Percentiles rank a stretch among this genome's conserved stretches.
These are phyloP conservation scores for Millerozyma miso DNA, from an alignment of 805 yeast genomes.

Conservation along the genomic window DNA sequence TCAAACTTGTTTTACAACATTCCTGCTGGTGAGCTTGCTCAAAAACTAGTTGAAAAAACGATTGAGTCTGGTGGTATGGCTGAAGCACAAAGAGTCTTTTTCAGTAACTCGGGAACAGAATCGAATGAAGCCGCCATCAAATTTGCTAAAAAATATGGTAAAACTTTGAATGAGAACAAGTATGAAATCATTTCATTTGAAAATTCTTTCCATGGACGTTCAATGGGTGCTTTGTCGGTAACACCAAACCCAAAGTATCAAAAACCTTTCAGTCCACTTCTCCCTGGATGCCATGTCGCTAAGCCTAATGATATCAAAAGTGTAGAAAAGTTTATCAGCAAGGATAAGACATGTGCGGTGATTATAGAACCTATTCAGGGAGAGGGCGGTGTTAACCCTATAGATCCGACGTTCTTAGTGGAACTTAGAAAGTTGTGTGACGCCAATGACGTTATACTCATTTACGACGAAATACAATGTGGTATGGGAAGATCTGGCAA, in stretches of 20 bases:
- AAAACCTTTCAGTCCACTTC: conserved; percentile 81
- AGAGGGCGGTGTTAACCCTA: conserved; percentile 87
- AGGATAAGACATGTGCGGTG: conserved; percentile 76
- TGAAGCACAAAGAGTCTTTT: conserved; percentile 68
- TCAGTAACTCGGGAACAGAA: conserved; percentile 58
- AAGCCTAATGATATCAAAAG: conserved; percentile 55
- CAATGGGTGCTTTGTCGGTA: conserved; percentile 88
- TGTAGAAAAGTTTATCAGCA: conserved; percentile 50
- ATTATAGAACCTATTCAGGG: conserved; percentile 98
- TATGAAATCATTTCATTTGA: conserved; percentile 81
- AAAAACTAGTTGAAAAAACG: conserved; percentile 67
- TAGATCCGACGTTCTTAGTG: conserved; percentile 58
- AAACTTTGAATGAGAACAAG: conserved; percentile 48
- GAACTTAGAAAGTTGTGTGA: conserved; percentile 65
- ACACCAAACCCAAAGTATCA: conserved; percentile 94
- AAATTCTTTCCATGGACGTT: conserved; percentile 91
- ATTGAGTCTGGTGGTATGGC: conserved; percentile 72
- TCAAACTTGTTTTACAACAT: conserved; percentile 83
- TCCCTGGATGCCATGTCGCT: conserved; percentile 83
- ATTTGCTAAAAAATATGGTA: conserved; percentile 77
- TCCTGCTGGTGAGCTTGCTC: conserved; percentile 77
- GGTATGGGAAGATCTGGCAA: conserved; percentile 92
- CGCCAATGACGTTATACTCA: conserved; percentile 67
- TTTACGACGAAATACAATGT: conserved; percentile 95
- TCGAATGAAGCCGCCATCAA: conserved; percentile 59